These are phyloP conservation scores for Russula earlei DNA, from an alignment of 768 basidiomycete species.

Conservation along the genomic window DNA sequence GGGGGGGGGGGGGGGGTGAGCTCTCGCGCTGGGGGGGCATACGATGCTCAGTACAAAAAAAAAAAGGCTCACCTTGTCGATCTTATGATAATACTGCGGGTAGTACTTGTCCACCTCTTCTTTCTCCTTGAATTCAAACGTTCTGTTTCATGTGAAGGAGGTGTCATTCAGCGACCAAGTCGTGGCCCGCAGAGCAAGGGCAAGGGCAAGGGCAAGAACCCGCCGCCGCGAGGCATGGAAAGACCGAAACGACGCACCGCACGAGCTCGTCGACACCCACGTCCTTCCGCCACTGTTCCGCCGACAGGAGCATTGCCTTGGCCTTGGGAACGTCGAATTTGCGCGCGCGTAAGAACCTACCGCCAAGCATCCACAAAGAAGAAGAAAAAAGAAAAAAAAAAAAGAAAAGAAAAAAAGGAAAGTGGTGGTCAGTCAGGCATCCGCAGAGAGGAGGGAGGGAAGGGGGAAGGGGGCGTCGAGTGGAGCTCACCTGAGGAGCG, in stretches of 20 bases:
- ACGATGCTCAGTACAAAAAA: background rate
- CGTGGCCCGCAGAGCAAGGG: no score
- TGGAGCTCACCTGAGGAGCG: constrained; percentile 48
- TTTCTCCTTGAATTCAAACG: constrained; percentile 82
- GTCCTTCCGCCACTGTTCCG: constrained; percentile 85
- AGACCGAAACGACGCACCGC: constrained; percentile 37
- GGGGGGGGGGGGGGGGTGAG: no score
- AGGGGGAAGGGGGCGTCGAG: background rate
- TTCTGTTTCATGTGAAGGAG: constrained; percentile 34
- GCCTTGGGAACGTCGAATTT: constrained; percentile 81
- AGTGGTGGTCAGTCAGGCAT: background rate
- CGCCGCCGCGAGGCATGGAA: no score
- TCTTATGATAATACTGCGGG: constrained; percentile 94
- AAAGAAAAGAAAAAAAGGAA: background rate
- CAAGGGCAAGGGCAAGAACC: no score
- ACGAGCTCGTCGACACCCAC: constrained; percentile 72
- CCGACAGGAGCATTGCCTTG: constrained; percentile 72
- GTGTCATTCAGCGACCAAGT: background rate
- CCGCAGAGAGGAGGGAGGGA: no score
- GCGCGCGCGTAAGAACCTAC: constrained; percentile 83
- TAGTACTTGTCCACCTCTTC: constrained; percentile 82
- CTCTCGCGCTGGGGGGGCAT: no score
- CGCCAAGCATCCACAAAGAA: background rate
- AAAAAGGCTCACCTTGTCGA: constrained; percentile 60
- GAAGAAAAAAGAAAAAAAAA: background rate